A percentile compares a stretch with the other conserved stretches of the same genome.
These are phyloP conservation scores for Eutrema yunnanense DNA, from an alignment of 345 rosid genomes.

Conservation along the genomic window DNA sequence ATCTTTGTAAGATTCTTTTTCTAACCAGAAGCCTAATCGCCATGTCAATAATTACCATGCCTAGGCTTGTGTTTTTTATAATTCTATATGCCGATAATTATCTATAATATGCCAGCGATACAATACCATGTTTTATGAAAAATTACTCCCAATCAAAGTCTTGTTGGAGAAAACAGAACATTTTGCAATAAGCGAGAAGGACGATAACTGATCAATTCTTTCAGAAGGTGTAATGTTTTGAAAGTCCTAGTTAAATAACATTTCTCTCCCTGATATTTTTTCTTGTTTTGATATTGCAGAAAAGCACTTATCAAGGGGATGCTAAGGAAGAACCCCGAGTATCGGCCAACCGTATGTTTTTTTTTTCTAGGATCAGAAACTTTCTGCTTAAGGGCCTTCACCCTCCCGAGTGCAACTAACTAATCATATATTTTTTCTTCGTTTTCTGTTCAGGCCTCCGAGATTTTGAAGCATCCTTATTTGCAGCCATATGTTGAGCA, in stretches of 20 bases:
- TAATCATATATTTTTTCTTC: constrained; percentile 17
- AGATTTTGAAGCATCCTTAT: constrained; percentile 94
- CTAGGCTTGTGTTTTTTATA: neutral
- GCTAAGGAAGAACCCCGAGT: constrained; percentile 96
- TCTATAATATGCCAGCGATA: neutral
- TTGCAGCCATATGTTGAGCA: constrained; percentile 88
- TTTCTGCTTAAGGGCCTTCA: constrained; percentile 16
- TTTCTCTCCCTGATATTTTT: neutral
- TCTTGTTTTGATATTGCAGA: constrained; percentile 40
- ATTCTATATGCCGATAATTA: neutral
- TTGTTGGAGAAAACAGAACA: neutral
- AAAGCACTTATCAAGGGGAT: constrained; percentile 87
- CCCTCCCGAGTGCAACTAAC: constrained; percentile 9
- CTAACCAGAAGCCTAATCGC: neutral
- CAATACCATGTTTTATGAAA: neutral
- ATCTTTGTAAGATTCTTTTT: constrained; percentile 58
- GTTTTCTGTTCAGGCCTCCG: constrained; percentile 61
- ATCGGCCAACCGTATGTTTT: constrained; percentile 81
- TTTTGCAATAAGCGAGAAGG: neutral
- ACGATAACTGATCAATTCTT: neutral
- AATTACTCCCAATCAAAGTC: neutral
- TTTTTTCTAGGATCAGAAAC: neutral
- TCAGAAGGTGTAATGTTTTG: neutral
- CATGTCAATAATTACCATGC: neutral
- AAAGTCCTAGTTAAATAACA: neutral